A percentile compares a stretch with the other conserved stretches of the same genome.
These are phyloP conservation scores for Solanum hybrid DNA, from an alignment of 305 asterid genomes.

Conservation along the genomic window DNA sequence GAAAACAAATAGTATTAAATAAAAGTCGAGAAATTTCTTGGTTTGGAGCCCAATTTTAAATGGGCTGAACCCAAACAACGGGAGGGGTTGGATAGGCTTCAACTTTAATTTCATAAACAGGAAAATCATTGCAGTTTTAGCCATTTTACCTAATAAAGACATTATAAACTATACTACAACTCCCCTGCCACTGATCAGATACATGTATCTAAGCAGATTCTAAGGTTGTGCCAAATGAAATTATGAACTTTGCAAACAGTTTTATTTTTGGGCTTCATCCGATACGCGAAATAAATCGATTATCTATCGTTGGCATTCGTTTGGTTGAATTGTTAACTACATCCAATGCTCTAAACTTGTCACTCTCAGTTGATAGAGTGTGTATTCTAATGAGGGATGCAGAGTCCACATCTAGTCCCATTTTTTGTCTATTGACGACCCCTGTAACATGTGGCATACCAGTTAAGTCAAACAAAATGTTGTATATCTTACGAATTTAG, in stretches of 20 bases:
- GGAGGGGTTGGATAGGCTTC: neutral
- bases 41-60: neutral
- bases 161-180: neutral
- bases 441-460: neutral
- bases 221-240: neutral
- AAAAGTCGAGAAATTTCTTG: neutral
- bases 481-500: neutral
- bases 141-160: neutral
- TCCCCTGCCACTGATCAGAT: neutral
- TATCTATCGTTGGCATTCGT: neutral
- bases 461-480: neutral
- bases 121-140: neutral
- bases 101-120: neutral
- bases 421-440: neutral
- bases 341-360: neutral
- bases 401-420: neutral
- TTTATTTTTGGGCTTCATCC: neutral
- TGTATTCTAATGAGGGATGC: neutral
- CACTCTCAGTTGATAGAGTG: neutral
- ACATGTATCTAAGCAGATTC: neutral
- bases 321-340: neutral
- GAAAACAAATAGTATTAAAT: neutral
- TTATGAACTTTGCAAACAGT: neutral
- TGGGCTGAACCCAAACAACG: neutral
- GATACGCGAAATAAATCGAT: neutral